phyloP scores from a whole-genome alignment of 495 filamentous ascomycete genomes.

The Daldinia loculata region DNA sequence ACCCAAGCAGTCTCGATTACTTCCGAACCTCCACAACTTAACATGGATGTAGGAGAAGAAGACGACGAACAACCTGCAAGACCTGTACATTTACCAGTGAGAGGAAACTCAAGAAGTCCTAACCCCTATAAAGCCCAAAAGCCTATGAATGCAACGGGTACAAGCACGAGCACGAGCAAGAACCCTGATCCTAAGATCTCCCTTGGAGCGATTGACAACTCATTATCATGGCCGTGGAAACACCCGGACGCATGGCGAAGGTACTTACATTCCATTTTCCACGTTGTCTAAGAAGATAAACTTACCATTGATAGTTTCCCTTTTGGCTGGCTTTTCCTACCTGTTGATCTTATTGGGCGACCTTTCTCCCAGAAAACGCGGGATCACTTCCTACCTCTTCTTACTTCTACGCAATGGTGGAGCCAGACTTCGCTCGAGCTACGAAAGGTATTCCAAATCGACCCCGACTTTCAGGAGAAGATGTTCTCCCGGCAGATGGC shows the following conservation, averaged over 20 bases:
- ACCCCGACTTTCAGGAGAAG: slow-evolving; percentile 94
- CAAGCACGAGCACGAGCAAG: slow-evolving; percentile 50
- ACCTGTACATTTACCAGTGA: slow-evolving; percentile 63
- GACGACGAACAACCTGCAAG: slow-evolving; percentile 62
- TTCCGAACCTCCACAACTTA: slow-evolving; percentile 78
- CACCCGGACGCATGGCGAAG: slow-evolving; percentile 88
- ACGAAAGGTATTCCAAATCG: slow-evolving; percentile 83
- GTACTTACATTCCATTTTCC: slow-evolving; percentile 38
- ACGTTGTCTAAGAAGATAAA: neutral
- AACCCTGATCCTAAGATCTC: slow-evolving; percentile 68
- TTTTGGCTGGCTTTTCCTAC: slow-evolving; percentile 98
- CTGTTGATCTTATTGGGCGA: slow-evolving; percentile 93
- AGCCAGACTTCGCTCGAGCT: slow-evolving; percentile 89
- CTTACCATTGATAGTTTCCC: slow-evolving; percentile 72
- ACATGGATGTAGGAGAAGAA: slow-evolving; percentile 57
- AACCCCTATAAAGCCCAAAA: slow-evolving; percentile 80
- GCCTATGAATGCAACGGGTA: slow-evolving; percentile 79
- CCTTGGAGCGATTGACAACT: slow-evolving; percentile 97
- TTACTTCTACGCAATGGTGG: slow-evolving; percentile 97
- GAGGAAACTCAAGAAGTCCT: slow-evolving; percentile 54
- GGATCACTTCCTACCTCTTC: slow-evolving; percentile 89
- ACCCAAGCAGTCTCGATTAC: slow-evolving; percentile 83
- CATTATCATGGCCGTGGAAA: slow-evolving; percentile 98
- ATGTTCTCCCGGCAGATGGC: slow-evolving; percentile 98
- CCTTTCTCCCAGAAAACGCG: slow-evolving; percentile 93